Percentiles rank a stretch among this genome's conserved stretches.
Evolutionary conservation across 2,329 filamentous ascomycete species (phyloP).

Genomic region (Zalaria sp.): DNA sequence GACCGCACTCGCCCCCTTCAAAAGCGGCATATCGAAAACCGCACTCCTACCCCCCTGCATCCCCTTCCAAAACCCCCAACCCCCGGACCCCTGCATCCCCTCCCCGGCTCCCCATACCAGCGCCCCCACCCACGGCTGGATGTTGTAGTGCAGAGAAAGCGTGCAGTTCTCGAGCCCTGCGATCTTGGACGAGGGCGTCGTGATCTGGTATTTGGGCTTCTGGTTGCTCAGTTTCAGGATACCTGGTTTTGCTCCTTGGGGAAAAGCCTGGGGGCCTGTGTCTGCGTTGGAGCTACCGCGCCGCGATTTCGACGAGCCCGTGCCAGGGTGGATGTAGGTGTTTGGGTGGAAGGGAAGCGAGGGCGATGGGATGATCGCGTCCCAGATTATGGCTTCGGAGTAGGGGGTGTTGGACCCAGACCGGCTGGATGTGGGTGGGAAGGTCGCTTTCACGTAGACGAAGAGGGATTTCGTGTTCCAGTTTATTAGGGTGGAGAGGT

Average conservation of each 20-base stretch:
- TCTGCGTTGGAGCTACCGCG: conserved; percentile 12
- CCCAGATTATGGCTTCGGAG: conserved; percentile 78
- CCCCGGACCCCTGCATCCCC: conserved; percentile 11
- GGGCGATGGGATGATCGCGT: conserved; percentile 73
- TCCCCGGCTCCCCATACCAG: conserved; percentile 63
- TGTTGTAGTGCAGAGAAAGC: conserved; percentile 81
- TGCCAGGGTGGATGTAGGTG: conserved; percentile 39
- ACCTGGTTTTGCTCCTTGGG: conserved; percentile 37
- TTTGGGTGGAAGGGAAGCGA: conserved; percentile 41
- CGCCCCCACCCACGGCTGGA: conserved; percentile 90
- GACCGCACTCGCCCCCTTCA: conserved; percentile 23
- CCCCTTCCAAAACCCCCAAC: conserved; percentile 47
- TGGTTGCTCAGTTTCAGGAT: conserved; percentile 68
- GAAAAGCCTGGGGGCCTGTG: conserved; percentile 15
- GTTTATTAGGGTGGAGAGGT: conserved; percentile 84
- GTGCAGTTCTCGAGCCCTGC: conserved; percentile 60
- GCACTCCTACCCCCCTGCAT: conserved; percentile 51
- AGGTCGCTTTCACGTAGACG: conserved; percentile 79
- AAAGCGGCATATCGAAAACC: conserved; percentile 47
- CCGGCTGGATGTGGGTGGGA: conserved; percentile 29
- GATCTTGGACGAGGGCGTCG: conserved; percentile 69
- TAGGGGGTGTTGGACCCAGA: conserved; percentile 20
- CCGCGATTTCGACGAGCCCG: conserved; percentile 31
- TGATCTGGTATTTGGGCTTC: conserved; percentile 93
- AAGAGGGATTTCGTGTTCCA: conserved; percentile 99